Evolutionary conservation across 345 rosid genomes (phyloP), one percentile per base, ranked within the genome.

Genomic region (Pistacia vera): DNA sequence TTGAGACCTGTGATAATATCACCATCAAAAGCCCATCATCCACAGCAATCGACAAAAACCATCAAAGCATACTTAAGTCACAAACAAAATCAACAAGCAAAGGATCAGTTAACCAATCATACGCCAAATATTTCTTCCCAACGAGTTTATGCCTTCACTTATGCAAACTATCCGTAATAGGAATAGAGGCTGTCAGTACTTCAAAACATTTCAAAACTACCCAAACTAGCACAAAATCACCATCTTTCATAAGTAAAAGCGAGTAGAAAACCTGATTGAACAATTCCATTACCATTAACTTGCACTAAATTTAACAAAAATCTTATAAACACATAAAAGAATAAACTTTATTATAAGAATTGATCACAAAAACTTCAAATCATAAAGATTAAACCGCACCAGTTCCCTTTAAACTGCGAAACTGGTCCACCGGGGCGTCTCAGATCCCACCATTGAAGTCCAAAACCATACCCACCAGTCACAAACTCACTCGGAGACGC

Each of bases 361-460:
- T 30, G 4, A 74, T n/a, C 25, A 56, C 64, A 55, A 46, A 77
- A 65, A 36, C 44, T 28, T 33, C 14, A 10, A 49, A 49, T 49
- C 13, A 49, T 3, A 9, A 49, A 49, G 56, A 52, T 1, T 0
- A 49, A 8, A 49, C 54, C 95, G 82, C 83, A 93, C 98, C 94
- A 90, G 72, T 76, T 86, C 41, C 92, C 91, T 74, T 95, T 92
- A 60, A 93, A 91, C 87, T 85, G 92, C 2, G 92, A 88, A 56
- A 88, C 98, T 3, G 97, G 84, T 35, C 89, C 90, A 73, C 90
- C 93, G 14, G 91, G 74, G 68, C 81, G 90, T 82, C 98, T 86
- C 75, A 78, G 86, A 83, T 95, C 99, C 99, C 98, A 95, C 97
- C 94, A 88, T 44, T 89, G 97, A 54, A 95, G 75, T 70, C 96